Percentiles rank a stretch among this genome's conserved stretches.
Conservation (phyloP, 257 asterid species). For the Gentiana straminea region DNA sequence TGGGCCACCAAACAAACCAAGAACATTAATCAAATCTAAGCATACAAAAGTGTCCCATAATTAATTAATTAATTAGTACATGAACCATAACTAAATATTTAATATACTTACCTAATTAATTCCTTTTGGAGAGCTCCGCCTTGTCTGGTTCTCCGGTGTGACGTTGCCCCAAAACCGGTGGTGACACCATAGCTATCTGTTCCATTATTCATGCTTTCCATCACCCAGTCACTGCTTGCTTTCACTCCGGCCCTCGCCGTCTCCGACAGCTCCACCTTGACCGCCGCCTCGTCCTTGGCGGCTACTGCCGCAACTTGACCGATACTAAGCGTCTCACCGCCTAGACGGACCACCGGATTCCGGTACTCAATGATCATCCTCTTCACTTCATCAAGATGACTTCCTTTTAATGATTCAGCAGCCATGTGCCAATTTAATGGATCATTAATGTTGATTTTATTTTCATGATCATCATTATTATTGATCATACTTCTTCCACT, state of each 20-base stretch:
- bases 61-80: too few relatives aligned
- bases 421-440: conserved; percentile 32
- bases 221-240: conserved; percentile 41
- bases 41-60: too few relatives aligned
- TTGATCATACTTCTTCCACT: conserved; percentile 5
- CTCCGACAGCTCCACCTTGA: conserved; percentile 30
- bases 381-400: conserved; percentile 29
- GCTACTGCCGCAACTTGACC: conserved; percentile 35
- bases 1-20: too few relatives aligned
- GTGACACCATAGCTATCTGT: conserved; percentile 36
- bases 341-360: conserved; percentile 22
- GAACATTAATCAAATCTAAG: too few relatives aligned
- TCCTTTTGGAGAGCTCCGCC: conserved; percentile 39
- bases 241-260: conserved; percentile 24
- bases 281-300: conserved; percentile 7
- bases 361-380: conserved; percentile 27
- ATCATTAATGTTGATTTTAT: conserved; percentile 6
- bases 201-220: conserved; percentile 25
- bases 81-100: too few relatives aligned
- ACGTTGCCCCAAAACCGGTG: conserved; percentile 39
- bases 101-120: conserved; percentile 23
- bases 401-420: conserved; percentile 27
- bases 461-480: background rate
- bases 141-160: conserved; percentile 30
- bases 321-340: conserved; percentile 29